Percentiles rank a stretch among this genome's conserved stretches.
These are phyloP conservation scores for Tylopilus sp. DNA, from an alignment of 1,284 basidiomycete genomes.

Conservation along the genomic window DNA sequence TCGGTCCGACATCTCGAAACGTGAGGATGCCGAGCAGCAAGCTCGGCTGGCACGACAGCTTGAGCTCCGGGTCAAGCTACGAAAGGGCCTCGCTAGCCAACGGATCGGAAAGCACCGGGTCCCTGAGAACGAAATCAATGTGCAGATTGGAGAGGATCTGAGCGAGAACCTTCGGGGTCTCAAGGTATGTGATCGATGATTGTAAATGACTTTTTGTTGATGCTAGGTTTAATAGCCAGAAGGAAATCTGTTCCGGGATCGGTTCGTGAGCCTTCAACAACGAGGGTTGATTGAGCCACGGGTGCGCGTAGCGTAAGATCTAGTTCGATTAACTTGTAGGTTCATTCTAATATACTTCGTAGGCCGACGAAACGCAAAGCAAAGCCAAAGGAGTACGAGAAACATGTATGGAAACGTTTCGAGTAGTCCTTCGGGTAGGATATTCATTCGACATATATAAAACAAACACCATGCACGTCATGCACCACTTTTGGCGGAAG, in stretches of 20 bases:
- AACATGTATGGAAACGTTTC: slow-evolving; percentile 86
- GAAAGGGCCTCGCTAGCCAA: slow-evolving; percentile 61
- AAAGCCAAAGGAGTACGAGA: slow-evolving; percentile 79
- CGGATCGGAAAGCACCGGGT: slow-evolving; percentile 79
- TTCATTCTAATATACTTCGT: slow-evolving; percentile 4
- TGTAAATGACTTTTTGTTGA: slow-evolving; percentile 3
- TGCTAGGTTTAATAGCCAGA: slow-evolving; percentile 60
- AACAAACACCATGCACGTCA: no score
- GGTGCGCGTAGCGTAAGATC: slow-evolving; percentile 64
- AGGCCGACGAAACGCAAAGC: slow-evolving; percentile 53
- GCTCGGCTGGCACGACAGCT: slow-evolving; percentile 43
- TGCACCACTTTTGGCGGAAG: no score
- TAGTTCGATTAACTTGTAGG: not conserved
- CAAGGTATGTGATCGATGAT: slow-evolving; percentile 56
- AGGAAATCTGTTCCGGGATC: slow-evolving; percentile 90
- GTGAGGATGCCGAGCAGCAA: slow-evolving; percentile 44
- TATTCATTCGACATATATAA: no score
- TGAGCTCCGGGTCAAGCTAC: slow-evolving; percentile 32
- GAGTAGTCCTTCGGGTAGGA: no score
- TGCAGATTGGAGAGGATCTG: slow-evolving; percentile 91
- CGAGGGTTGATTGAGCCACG: slow-evolving; percentile 78
- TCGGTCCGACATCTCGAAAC: slow-evolving; percentile 44
- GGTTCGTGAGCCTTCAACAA: slow-evolving; percentile 81
- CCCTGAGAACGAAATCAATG: slow-evolving; percentile 67
- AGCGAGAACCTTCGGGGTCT: slow-evolving; percentile 83